Evolutionary conservation across 257 asterid genomes (phyloP), one percentile per base, ranked within the genome.

Genomic region (Solanum pinnatisectum): DNA sequence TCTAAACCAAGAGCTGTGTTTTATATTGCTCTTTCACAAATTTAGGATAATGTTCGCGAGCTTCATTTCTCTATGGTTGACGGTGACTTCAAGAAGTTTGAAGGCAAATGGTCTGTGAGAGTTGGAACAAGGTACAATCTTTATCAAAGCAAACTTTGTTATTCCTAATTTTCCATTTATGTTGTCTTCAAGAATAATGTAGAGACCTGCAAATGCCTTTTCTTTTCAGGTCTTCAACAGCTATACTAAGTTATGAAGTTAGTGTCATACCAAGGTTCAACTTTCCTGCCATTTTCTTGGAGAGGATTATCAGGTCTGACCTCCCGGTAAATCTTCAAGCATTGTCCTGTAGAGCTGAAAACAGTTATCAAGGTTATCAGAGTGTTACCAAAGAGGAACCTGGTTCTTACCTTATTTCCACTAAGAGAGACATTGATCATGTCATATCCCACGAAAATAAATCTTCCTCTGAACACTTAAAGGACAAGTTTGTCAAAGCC

Each of bases 51-150:
- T 87, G 94, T 93, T 83, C 92, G 97, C 16, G 98, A 95, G 33
- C 99, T 96, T 89, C 92, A 46, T 86, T 96, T 96, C 90, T 95
- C 95, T 40, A 96, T 96, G 99, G 98, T 95, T 86, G 99, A 95
- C 88, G 99, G 99, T 81, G 99, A 96, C 93, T 96, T 96, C 95
- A 96, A 94, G 95, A 95, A 96, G 91, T 96, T 96, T 87, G 98
- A 95, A 93, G 99, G 98, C 88, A 96, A 94, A 88, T 96, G 99
- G 99, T 93, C 92, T 2, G 95, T 95, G 87, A 95, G 91, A 93
- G 93, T 95, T 87, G 89, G 90, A 44, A 91, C 90, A 84, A 95
- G 96, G 99, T 96, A 93, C 20, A 89, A 46, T 87, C 36, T 36
- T 77, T 77, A 71, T 30, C 22, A 30, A 35, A 36, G 33, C 23